A percentile compares a stretch with the other conserved stretches of the same genome.
phyloP scores from a whole-genome alignment of 179 eudicot genomes.

The Pouteria campechiana region DNA sequence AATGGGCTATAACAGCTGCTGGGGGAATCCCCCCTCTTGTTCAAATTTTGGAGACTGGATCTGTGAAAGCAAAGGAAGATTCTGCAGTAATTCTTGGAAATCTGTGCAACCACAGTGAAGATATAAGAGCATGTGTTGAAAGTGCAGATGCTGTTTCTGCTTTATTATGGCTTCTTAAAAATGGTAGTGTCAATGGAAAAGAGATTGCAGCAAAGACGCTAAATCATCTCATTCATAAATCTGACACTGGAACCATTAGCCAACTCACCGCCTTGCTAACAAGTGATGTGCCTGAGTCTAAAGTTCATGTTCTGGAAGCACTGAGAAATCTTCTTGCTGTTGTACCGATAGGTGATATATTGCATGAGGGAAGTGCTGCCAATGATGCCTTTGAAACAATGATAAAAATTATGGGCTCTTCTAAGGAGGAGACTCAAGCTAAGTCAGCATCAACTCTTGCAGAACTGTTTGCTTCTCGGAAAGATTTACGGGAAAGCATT shows the following conservation, averaged over 20 bases:
- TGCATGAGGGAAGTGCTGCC: conserved; percentile 92
- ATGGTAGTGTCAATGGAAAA: conserved; percentile 90
- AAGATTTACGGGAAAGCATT: conserved; percentile 86
- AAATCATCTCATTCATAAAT: conserved; percentile 87
- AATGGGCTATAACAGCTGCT: conserved; percentile 99
- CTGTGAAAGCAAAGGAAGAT: conserved; percentile 95
- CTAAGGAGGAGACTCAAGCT: conserved; percentile 87
- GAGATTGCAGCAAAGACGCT: conserved; percentile 93
- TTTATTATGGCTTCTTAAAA: conserved; percentile 89
- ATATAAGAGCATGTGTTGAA: conserved; percentile 97
- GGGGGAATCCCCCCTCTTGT: conserved; percentile 99
- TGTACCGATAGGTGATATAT: conserved; percentile 65
- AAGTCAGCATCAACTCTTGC: conserved; percentile 85
- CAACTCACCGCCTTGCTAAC: conserved; percentile 86
- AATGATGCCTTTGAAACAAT: conserved; percentile 95
- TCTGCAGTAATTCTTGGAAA: conserved; percentile 90
- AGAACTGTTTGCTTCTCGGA: conserved; percentile 70
- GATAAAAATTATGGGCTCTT: conserved; percentile 61
- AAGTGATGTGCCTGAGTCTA: conserved; percentile 93
- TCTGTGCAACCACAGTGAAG: conserved; percentile 98
- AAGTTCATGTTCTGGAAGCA: conserved; percentile 87
- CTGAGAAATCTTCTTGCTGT: conserved; percentile 77
- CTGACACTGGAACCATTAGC: conserved; percentile 95
- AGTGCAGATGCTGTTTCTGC: conserved; percentile 99
- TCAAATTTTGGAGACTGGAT: conserved; percentile 94